Evolutionary conservation across 495 filamentous ascomycete species (phyloP).

Genomic region (Penicillium macrosclerotiorum): DNA sequence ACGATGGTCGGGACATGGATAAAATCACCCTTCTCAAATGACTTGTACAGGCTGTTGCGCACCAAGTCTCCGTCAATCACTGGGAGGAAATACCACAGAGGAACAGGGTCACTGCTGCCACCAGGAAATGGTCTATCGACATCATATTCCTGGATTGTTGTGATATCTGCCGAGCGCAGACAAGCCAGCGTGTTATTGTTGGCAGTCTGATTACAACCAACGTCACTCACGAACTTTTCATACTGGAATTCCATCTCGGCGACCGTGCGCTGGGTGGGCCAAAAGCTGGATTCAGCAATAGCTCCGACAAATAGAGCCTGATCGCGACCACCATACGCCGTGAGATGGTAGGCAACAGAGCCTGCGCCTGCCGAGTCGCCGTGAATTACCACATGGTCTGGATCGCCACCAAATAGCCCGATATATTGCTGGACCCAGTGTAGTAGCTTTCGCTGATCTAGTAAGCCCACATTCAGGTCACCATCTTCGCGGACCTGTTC

Average conservation of each 20-base stretch:
- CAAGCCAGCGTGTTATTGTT: slow-evolving; percentile 52
- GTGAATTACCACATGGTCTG: slow-evolving; percentile 64
- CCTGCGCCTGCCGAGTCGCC: slow-evolving; percentile 67
- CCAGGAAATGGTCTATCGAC: slow-evolving; percentile 51
- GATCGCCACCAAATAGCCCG: slow-evolving; percentile 62
- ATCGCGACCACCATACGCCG: slow-evolving; percentile 54
- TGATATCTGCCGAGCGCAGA: slow-evolving; percentile 50
- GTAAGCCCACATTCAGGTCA: slow-evolving; percentile 57
- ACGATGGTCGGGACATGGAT: slow-evolving; percentile 61
- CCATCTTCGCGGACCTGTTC: slow-evolving; percentile 51
- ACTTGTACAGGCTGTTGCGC: slow-evolving; percentile 51
- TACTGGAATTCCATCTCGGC: slow-evolving; percentile 61
- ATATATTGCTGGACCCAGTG: slow-evolving; percentile 65
- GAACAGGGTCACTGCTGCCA: slow-evolving; percentile 33
- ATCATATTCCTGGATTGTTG: slow-evolving; percentile 49
- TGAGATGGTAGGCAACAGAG: slow-evolving; percentile 61
- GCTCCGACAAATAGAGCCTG: slow-evolving; percentile 58
- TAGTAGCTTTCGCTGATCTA: slow-evolving; percentile 63
- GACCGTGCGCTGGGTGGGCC: slow-evolving; percentile 57
- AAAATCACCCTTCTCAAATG: slow-evolving; percentile 53
- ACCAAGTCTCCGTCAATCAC: slow-evolving; percentile 57
- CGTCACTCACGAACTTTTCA: slow-evolving; percentile 49
- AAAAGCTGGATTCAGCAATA: slow-evolving; percentile 60
- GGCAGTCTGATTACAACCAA: slow-evolving; percentile 40
- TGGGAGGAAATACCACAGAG: slow-evolving; percentile 49